Base-by-base conservation (phyloP, 169 alveolate species). In the Cryptosporidium muris region DNA sequence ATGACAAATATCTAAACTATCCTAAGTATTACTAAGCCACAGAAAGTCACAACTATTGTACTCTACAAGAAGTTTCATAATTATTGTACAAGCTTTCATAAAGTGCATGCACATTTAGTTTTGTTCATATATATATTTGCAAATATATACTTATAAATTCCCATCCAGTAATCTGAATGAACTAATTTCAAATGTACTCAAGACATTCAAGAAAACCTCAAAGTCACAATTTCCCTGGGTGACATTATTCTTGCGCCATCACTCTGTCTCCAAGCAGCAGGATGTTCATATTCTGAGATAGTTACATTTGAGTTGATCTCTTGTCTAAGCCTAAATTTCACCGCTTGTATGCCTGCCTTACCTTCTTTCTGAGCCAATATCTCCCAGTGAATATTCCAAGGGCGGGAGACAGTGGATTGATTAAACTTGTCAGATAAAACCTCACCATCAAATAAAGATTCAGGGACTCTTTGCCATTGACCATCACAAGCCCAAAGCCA, bases 401-500 rank as follows among this genome's bases (percentile, higher is more conserved):
- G 97, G 40, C 92, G 92, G 80, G 88, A 64, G 1, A 96, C 97
- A 25, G 97, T 95, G 68, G 92, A 92, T 80, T 95, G 93, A 67
- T 89, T 88, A 66, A 92, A 94, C 49, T 91, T 90, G 38, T 92
- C 93, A 65, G 97, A 95, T 4, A 95, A 88, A 16, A 90, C 92
- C 89, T 94, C 97, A 3, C 94, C 97, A 56, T 95, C 93, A 65
- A 95, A 95, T 6, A 85, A 64, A n/a, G 92, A 65, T 6, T 91
- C 92, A 12, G 90, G 82, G 34, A 90, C 95, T 65, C 63, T 92
- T 11, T 90, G 92, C 92, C 94, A 88, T 25, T 96, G 93, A 16
- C 96, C 96, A 66, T 92, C 93, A 91, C 97, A 95, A 81, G 94
- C 92, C 93, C 94, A 95, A 63, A 95, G 89, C 97, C 97, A 95